Evolutionary conservation across 805 yeast species (phyloP), one percentile per base, ranked within the genome.

Genomic region (Candida endomychidarum): DNA sequence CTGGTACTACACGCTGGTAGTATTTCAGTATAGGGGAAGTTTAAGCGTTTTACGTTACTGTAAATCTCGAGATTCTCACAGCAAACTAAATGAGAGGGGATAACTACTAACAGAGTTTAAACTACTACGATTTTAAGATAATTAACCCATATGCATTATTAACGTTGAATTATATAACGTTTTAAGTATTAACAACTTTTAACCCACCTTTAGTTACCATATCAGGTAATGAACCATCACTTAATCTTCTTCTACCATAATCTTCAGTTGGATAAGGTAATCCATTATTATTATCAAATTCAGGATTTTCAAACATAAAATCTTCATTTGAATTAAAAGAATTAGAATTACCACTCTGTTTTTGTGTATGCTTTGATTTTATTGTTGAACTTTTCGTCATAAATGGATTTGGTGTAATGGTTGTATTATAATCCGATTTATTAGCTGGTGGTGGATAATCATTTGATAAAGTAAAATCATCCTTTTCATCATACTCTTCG

Each of bases 171-270:
- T n/a, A n/a, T n/a, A n/a, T n/a, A n/a, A 40, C 20, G 37, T 27
- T 28, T 40, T 34, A 46, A 29, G 40, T 47, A 54, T 77, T 77
- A 6, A 74, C 79, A 32, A 77, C 78, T 50, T 77, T 74, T 43
- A 77, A 57, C 3, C 76, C 66, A 28, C 76, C 74, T 45, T 75
- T 60, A 5, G 75, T 53, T 16, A 52, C 54, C 60, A 60, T 75
- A 50, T 76, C 80, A 1, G 79, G 81, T 40, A 77, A 55, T 8
- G 80, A 75, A 12, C 80, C 78, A 45, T 76, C 69, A 52, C 80
- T 74, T 43, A 77, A 63, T 44, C 78, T 65, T 45, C 77, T 64
- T 34, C 76, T 66, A 15, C 77, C 78, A 42, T 54, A 54, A 41
- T 61, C 74, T 11, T 48, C 48, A n/a, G 41, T 47, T 14, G 48